Conservation (phyloP, 192 early-diverging fungal genomes). For the Entomortierella beljakovae region DNA sequence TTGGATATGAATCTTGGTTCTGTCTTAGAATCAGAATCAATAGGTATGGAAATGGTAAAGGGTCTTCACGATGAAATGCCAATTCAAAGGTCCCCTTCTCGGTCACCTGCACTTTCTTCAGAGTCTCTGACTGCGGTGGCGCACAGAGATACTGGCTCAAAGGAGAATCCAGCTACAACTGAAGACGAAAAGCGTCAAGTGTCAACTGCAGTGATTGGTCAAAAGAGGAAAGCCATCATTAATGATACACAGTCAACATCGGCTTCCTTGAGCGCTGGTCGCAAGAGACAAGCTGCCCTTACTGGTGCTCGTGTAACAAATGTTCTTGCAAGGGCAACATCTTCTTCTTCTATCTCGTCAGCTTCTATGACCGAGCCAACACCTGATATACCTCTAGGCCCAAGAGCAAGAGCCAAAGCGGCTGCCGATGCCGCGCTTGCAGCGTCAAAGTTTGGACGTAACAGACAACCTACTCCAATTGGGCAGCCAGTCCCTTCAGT, state of each 20-base stretch:
- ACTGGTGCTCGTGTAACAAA: background rate
- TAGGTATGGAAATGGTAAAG: slow-evolving; percentile 31
- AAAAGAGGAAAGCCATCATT: slow-evolving; percentile 31
- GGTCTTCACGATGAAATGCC: slow-evolving; percentile 21
- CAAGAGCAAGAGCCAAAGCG: slow-evolving; percentile 48
- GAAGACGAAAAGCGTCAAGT: background rate
- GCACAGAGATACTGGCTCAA: background rate
- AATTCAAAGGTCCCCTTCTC: slow-evolving; percentile 12
- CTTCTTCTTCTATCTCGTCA: slow-evolving; percentile 8
- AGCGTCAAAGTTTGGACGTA: slow-evolving; percentile 21
- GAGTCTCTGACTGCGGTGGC: slow-evolving; percentile 5
- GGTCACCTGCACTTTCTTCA: slow-evolving; percentile 25
- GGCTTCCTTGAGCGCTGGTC: background rate
- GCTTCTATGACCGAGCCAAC: background rate
- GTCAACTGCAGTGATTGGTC: slow-evolving; percentile 3
- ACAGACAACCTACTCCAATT: background rate
- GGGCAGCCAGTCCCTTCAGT: background rate
- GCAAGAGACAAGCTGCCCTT: slow-evolving; percentile 23
- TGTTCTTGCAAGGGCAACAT: background rate
- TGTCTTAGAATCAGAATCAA: background rate
- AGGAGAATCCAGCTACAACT: background rate
- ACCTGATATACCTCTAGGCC: slow-evolving; percentile 22
- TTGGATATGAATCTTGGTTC: slow-evolving; percentile 3
- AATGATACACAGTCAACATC: slow-evolving; percentile 4
- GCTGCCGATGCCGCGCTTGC: slow-evolving; percentile 48